Percentiles rank a stretch among this genome's conserved stretches.
These are phyloP conservation scores for Xylaria grammica DNA, from an alignment of 495 filamentous ascomycete genomes.

Conservation along the genomic window DNA sequence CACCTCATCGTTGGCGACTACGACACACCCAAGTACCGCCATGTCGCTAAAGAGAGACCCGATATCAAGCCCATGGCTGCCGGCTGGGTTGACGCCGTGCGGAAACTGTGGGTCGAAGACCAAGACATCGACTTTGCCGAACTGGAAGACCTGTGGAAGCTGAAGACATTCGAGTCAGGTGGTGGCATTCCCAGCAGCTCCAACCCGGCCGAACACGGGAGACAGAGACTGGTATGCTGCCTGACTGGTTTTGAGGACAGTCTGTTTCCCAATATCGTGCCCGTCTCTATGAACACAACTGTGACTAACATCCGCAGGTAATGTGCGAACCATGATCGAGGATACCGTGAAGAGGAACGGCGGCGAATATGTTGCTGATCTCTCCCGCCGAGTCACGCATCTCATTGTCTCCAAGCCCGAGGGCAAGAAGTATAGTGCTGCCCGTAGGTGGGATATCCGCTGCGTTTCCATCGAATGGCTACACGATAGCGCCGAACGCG, in stretches of 20 bases:
- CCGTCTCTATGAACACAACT: background rate
- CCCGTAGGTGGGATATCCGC: slow-evolving; percentile 76
- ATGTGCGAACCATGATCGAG: slow-evolving; percentile 70
- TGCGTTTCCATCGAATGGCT: slow-evolving; percentile 87
- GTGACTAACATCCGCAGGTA: slow-evolving; percentile 53
- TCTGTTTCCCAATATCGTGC: slow-evolving; percentile 46
- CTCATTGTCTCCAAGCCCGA: slow-evolving; percentile 78
- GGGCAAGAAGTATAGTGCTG: slow-evolving; percentile 88
- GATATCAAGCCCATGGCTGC: slow-evolving; percentile 82
- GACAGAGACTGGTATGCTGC: slow-evolving; percentile 70
- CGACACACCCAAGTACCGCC: slow-evolving; percentile 90
- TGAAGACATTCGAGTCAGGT: slow-evolving; percentile 48
- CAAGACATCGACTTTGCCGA: slow-evolving; percentile 75
- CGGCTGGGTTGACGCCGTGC: slow-evolving; percentile 84
- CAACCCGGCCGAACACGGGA: slow-evolving; percentile 28
- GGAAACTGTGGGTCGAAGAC: slow-evolving; percentile 80
- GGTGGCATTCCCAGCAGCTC: slow-evolving; percentile 37
- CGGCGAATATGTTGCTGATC: slow-evolving; percentile 80
- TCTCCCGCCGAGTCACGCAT: slow-evolving; percentile 85
- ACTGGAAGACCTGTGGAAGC: slow-evolving; percentile 51
- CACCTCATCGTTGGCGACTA: slow-evolving; percentile 90
- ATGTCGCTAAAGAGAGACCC: slow-evolving; percentile 85
- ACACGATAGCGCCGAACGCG: slow-evolving; percentile 79
- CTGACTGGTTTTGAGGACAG: slow-evolving; percentile 90
- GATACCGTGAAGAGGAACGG: slow-evolving; percentile 67